Evolutionary conservation across 495 filamentous ascomycete species (phyloP), one percentile per base, ranked within the genome.

Genomic region (Stereocaulon alpinum): DNA sequence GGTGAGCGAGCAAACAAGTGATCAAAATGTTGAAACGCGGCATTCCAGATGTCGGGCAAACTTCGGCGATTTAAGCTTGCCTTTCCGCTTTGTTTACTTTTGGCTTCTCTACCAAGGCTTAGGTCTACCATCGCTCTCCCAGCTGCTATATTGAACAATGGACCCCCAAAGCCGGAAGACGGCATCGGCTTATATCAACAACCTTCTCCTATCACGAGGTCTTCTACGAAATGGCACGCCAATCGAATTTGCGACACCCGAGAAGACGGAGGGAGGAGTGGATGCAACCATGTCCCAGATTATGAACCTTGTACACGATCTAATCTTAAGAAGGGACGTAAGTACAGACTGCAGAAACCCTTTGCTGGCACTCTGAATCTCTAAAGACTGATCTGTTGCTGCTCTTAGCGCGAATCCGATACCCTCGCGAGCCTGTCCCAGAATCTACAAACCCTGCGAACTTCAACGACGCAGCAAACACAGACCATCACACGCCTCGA

Each of bases 151-250:
- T 37, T 17, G 11, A 32, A 37, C 37, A 48, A 93, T 93, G 83
- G 90, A 94, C 68, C 71, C 81, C 56, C 82, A 86, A 58, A 92
- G 87, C 72, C 75, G 96, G 48, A 82, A 86, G 64, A 89, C 89
- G 58, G 93, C 93, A 29, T 95, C 92, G 57, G 82, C 83, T 49
- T 97, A 97, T 73, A 87, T 98, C 74, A 98, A 98, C 76, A 96
- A 96, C 70, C 85, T 95, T 59, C 77, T 98, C 34, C 81, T 96
- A 40, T 89, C 92, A 4, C 84, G 93, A 43, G 93, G 93, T 20
- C 78, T 98, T 22, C 74, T 97, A 12, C 86, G 87, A 67, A 86
- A 88, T 83, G 87, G 89, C 63, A 78, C 82, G 59, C 80, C 80
- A 34, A 93, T 98, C 70, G 83, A 95, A 68, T 98, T 97, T 69